A percentile compares a stretch with the other conserved stretches of the same genome.
Evolutionary conservation across 306 rosid genomes (phyloP).

Genomic region (Sicyos edulis): DNA sequence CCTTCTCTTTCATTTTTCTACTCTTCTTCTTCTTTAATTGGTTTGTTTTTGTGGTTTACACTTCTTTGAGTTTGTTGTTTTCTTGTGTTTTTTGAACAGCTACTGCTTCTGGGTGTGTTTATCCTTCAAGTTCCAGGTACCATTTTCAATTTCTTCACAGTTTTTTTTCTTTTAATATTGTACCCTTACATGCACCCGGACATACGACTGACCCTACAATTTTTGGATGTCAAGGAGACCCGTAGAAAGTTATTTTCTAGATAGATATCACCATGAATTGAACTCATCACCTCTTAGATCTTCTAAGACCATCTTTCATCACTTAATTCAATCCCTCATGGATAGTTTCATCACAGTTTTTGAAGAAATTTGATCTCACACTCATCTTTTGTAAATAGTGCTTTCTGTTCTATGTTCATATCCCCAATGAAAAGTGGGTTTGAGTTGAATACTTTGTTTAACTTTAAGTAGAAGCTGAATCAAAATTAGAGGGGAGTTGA

Average conservation of each 20-base stretch:
- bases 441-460: conserved; percentile 12
- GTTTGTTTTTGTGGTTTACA: neutral
- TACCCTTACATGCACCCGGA: no score
- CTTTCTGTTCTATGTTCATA: neutral
- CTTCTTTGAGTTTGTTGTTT: neutral
- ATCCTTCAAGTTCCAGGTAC: conserved; percentile 72
- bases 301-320: no score
- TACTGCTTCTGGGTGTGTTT: conserved; percentile 55
- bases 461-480: neutral
- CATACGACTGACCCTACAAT: no score
- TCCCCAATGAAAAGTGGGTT: neutral
- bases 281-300: no score
- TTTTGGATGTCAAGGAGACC: no score
- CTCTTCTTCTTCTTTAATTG: conserved; percentile 1
- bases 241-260: no score
- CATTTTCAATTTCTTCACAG: neutral
- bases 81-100: conserved; percentile 33
- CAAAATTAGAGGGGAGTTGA: neutral
- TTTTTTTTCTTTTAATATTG: no score
- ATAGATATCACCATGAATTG: no score
- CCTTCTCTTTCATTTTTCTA: neutral
- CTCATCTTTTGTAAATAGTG: neutral
- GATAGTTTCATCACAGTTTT: neutral
- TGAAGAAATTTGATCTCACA: conserved; percentile 7
- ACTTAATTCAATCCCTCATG: no score